A percentile compares a stretch with the other conserved stretches of the same genome.
These are phyloP conservation scores for Fomes fomentarius DNA, from an alignment of 1,284 basidiomycete genomes.

Conservation along the genomic window DNA sequence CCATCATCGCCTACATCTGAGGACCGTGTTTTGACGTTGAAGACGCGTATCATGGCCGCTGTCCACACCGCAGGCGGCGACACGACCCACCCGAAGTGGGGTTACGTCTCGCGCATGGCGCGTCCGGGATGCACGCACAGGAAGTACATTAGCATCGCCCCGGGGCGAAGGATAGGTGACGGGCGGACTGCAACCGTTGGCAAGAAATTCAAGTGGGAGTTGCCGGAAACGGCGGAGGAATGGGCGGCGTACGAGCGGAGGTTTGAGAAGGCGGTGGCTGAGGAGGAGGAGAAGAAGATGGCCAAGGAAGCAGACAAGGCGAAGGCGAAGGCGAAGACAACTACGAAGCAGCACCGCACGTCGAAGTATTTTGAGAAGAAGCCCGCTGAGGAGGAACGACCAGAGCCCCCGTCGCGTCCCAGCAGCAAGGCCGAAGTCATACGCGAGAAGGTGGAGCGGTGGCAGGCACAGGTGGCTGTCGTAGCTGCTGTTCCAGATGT, in stretches of 20 bases:
- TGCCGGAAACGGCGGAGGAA: conserved; percentile 32
- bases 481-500: conserved; percentile 6
- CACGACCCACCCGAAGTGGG: conserved; percentile 34
- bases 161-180: conserved; percentile 30
- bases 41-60: conserved; percentile 20
- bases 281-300: conserved; percentile 1
- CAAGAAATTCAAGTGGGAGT: conserved; percentile 24
- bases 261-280: conserved; percentile 26
- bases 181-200: conserved; percentile 17
- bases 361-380: conserved; percentile 31
- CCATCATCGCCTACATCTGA: conserved; percentile 23
- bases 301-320: neutral
- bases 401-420: neutral
- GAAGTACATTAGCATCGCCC: conserved; percentile 25
- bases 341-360: conserved; percentile 2
- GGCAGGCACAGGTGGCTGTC: conserved; percentile 31
- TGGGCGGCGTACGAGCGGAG: conserved; percentile 31
- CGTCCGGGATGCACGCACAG: conserved; percentile 30
- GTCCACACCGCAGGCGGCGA: conserved; percentile 24
- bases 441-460: conserved; percentile 30
- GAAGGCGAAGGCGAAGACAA: conserved; percentile 1
- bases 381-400: conserved; percentile 4
- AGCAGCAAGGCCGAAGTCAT: conserved; percentile 26
- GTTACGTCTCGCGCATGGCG: conserved; percentile 27
- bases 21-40: conserved; percentile 13